phyloP scores from a whole-genome alignment of 2,329 filamentous ascomycete species.

The Chalara sp. region DNA sequence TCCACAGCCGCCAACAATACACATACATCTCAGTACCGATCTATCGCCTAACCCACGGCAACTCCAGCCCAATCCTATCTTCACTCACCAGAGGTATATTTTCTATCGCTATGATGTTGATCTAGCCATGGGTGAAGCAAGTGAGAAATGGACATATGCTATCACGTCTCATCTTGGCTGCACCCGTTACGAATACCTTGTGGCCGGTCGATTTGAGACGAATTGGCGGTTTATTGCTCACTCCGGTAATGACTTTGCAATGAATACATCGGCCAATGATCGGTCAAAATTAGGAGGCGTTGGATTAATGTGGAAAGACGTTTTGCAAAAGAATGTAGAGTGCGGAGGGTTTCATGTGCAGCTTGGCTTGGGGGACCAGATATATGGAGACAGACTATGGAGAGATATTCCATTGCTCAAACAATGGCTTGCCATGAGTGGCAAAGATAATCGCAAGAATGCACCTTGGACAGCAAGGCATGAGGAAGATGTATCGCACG shows the following conservation, averaged over 20 bases:
- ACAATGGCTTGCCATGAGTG: conserved; percentile 91
- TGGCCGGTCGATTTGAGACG: conserved; percentile 82
- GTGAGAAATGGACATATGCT: conserved; percentile 92
- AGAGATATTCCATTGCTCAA: conserved; percentile 89
- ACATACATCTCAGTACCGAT: conserved; percentile 85
- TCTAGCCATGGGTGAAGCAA: conserved; percentile 78
- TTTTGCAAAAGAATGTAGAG: conserved; percentile 93
- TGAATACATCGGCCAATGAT: conserved; percentile 81
- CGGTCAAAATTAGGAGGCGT: conserved; percentile 79
- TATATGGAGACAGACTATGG: conserved; percentile 93
- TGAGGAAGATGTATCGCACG: conserved; percentile 90
- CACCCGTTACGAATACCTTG: conserved; percentile 95
- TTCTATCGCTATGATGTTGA: conserved; percentile 96
- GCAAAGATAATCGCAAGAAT: conserved; percentile 87
- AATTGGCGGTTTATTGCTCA: conserved; percentile 96
- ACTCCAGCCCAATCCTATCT: conserved; percentile 73
- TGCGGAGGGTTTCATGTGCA: conserved; percentile 95
- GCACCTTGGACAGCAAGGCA: conserved; percentile 89
- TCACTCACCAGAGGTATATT: conserved; percentile 85
- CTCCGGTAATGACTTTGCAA: conserved; percentile 91
- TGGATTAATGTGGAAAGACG: conserved; percentile 98
- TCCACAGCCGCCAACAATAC: conserved; percentile 89
- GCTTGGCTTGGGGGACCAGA: conserved; percentile 85
- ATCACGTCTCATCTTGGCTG: conserved; percentile 95
- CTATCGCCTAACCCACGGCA: conserved; percentile 89